A percentile compares a stretch with the other conserved stretches of the same genome.
Evolutionary conservation across 495 filamentous ascomycete genomes (phyloP).

Genomic region (Aspergillus sclerotiicarbonarius): DNA sequence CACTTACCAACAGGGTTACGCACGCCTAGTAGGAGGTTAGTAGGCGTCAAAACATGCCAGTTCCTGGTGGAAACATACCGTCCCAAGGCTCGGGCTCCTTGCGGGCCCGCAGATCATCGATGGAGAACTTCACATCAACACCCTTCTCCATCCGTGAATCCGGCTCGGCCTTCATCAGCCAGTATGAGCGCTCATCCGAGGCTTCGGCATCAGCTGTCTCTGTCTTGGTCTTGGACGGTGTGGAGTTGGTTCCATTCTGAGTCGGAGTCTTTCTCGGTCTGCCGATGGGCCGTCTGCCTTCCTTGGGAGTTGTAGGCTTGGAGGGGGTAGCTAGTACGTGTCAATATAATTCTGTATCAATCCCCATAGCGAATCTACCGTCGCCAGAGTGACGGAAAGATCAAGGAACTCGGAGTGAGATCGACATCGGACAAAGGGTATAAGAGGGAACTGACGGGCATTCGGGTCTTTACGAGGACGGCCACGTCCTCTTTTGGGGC

Average conservation of each 20-base stretch:
- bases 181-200: constrained; percentile 52
- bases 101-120: constrained; percentile 76
- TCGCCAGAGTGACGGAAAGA: neutral
- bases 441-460: constrained; percentile 4
- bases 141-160: constrained; percentile 83
- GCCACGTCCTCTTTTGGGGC: constrained; percentile 41
- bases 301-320: constrained; percentile 22
- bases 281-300: constrained; percentile 22
- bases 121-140: constrained; percentile 86
- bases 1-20: constrained; percentile 55
- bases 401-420: neutral
- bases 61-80: constrained; percentile 44
- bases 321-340: constrained; percentile 12
- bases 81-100: constrained; percentile 84
- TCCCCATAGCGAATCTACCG: neutral
- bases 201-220: constrained; percentile 14
- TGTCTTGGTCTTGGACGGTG: constrained; percentile 13
- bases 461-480: constrained; percentile 34
- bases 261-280: constrained; percentile 15
- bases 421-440: neutral
- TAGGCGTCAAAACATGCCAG: neutral
- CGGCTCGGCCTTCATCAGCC: constrained; percentile 96
- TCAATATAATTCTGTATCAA: neutral
- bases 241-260: constrained; percentile 12
- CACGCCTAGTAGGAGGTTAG: constrained; percentile 45